Evolutionary conservation across 805 yeast genomes (phyloP), one percentile per base, ranked within the genome.

Genomic region (Sporopachydermia quercuum): DNA sequence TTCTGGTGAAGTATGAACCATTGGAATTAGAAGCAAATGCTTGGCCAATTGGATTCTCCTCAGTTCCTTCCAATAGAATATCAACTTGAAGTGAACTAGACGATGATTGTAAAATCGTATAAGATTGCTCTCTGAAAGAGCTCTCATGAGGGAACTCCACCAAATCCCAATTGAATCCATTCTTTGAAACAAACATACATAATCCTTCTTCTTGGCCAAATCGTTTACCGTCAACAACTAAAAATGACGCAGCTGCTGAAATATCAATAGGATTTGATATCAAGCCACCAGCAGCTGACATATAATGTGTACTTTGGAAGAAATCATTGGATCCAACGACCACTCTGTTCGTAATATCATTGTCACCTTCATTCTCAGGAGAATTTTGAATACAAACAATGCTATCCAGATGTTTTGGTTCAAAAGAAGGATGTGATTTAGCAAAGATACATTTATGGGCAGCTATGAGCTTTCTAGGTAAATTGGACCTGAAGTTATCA

Each of bases 1-100:
- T 55, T 36, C 62, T 61, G 1, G 49, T 48, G 52, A 72, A 77
- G 40, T 58, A 62, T 19, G 71, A 53, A 1, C 86, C 84, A 8
- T 71, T 56, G 3, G 82, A 74, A 46, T 75, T 45, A 15, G 59
- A 50, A 18, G 53, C 49, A 46, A 50, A 58, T 35, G 60, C 40
- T 33, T 51, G 51, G 15, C 66, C 66, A 19, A 49, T 45, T 3
- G 40, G 34, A n/a, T 40, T 15, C 34, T 39, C 27, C 38, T 36
- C 4, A 19, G 37, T 34, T 17, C 30, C 39, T 11, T 16, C 38
- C 39, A 14, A 45, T 15, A 2, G 41, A 44, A 8, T 46, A 35
- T 63, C 63, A 17, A 71, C 53, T 44, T 66, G 66, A 4, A 70
- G 43, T 3, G 70, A 60, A 40, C 58, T 45, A 4, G 56, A 50